Evolutionary conservation across 257 asterid species (phyloP).

Genomic region (Lavandula angustifolia): DNA sequence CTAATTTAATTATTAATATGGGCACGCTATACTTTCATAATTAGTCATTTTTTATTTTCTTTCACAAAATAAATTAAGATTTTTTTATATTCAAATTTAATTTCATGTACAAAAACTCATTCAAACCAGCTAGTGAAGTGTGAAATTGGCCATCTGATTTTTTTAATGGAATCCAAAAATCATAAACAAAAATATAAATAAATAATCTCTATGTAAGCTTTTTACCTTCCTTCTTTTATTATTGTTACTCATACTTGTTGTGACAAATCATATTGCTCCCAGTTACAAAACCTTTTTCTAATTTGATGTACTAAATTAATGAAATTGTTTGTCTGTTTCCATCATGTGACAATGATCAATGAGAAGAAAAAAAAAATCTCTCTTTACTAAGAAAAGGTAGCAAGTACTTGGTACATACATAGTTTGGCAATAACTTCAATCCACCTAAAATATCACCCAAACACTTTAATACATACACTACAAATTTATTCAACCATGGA

Average conservation of each 20-base stretch:
- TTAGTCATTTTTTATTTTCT: too few species aligned
- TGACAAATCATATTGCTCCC: constrained; percentile 16
- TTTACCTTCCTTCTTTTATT: too few species aligned
- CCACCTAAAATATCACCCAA: constrained; percentile 15
- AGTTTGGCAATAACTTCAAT: constrained; percentile 21
- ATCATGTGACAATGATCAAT: constrained; percentile 22
- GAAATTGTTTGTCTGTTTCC: constrained; percentile 1
- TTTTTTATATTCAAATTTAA: too few species aligned
- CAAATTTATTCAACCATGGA: background rate
- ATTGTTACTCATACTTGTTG: background rate
- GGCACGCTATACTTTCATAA: too few species aligned
- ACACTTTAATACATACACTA: background rate
- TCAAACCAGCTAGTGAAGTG: too few species aligned
- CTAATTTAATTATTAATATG: too few species aligned
- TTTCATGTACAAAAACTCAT: too few species aligned
- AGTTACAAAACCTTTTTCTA: constrained; percentile 7
- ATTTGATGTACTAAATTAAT: background rate
- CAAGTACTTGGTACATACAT: constrained; percentile 18
- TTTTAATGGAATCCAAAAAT: too few species aligned
- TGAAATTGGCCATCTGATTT: too few species aligned
- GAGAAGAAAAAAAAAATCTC: constrained; percentile 16
- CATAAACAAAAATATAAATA: too few species aligned
- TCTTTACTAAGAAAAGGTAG: constrained; percentile 10
- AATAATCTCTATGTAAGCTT: too few species aligned
- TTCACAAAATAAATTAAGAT: too few species aligned